Evolutionary conservation across 176 grass and related monocot genomes (phyloP).

Genomic region (Neostapfia colusana): DNA sequence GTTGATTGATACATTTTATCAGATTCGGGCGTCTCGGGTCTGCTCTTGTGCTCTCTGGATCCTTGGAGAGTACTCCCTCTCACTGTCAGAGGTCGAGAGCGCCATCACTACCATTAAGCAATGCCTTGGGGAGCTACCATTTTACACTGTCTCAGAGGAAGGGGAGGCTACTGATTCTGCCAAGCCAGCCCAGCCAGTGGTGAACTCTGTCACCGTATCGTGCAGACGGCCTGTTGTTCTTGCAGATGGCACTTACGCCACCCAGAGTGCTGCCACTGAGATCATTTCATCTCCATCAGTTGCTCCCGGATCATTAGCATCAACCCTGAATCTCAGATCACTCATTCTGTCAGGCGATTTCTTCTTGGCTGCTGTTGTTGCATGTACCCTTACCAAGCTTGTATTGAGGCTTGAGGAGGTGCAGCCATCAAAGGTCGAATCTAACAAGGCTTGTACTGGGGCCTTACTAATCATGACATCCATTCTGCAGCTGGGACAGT

Average conservation of each 20-base stretch:
- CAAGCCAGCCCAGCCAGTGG: constrained; percentile 44
- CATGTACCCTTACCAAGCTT: constrained; percentile 63
- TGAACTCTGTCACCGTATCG: constrained; percentile 51
- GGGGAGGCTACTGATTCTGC: constrained; percentile 44
- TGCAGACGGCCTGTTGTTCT: constrained; percentile 64
- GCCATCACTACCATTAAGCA: constrained; percentile 70
- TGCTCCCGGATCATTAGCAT: constrained; percentile 48
- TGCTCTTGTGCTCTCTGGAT: constrained; percentile 69
- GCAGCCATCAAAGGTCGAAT: constrained; percentile 59
- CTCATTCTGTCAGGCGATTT: constrained; percentile 74
- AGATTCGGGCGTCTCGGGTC: constrained; percentile 66
- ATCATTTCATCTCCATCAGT: constrained; percentile 43
- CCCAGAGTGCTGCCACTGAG: constrained; percentile 66
- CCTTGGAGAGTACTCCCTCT: constrained; percentile 79
- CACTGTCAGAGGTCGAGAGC: constrained; percentile 61
- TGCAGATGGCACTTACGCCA: constrained; percentile 70
- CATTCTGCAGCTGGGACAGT: constrained; percentile 60
- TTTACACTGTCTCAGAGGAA: constrained; percentile 66
- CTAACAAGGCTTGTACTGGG: constrained; percentile 58
- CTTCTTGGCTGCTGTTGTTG: constrained; percentile 55
- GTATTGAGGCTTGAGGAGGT: constrained; percentile 76
- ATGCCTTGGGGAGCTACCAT: constrained; percentile 69
- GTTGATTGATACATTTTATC: constrained; percentile 71
- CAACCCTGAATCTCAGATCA: constrained; percentile 58
- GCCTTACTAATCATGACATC: constrained; percentile 60